phyloP scores from a whole-genome alignment of 2,329 filamentous ascomycete genomes.

The Periconia macrospinosa region DNA sequence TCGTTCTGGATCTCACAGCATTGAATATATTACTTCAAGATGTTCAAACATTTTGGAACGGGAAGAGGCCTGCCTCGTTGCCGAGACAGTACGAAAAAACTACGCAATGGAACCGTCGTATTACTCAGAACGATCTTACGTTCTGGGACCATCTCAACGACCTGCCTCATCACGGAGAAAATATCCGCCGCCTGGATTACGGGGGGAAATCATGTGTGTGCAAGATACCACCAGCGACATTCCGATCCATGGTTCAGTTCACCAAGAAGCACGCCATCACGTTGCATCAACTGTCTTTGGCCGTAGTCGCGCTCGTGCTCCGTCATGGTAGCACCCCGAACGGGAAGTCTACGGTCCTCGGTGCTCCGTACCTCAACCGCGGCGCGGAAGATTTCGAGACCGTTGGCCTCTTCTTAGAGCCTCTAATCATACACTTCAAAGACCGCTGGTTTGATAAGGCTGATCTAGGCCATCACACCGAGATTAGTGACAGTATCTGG shows the following conservation, averaged over 20 bases:
- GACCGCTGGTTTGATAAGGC: too few species aligned
- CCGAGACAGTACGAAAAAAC: background rate
- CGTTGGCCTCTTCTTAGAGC: conserved; percentile 5
- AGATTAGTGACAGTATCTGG: too few species aligned
- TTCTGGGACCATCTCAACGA: too few species aligned
- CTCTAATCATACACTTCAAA: conserved; percentile 2
- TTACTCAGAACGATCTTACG: too few species aligned
- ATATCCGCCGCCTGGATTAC: too few species aligned
- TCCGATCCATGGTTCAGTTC: background rate
- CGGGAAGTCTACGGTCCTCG: background rate
- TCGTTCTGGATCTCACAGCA: conserved; percentile 2
- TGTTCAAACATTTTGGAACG: background rate
- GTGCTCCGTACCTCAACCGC: conserved; percentile 2
- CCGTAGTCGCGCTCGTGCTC: background rate
- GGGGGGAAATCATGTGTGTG: too few species aligned
- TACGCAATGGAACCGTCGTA: too few species aligned
- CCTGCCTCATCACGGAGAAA: too few species aligned
- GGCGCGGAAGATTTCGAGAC: background rate
- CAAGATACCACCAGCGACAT: background rate
- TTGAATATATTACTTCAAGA: background rate
- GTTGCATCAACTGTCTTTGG: conserved; percentile 2
- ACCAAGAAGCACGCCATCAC: background rate
- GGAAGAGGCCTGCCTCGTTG: background rate
- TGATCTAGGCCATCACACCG: background rate
- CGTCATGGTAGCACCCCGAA: background rate